A percentile compares a stretch with the other conserved stretches of the same genome.
These are phyloP conservation scores for Trichosporon sp. DNA, from an alignment of 1,284 basidiomycete genomes.

Conservation along the genomic window DNA sequence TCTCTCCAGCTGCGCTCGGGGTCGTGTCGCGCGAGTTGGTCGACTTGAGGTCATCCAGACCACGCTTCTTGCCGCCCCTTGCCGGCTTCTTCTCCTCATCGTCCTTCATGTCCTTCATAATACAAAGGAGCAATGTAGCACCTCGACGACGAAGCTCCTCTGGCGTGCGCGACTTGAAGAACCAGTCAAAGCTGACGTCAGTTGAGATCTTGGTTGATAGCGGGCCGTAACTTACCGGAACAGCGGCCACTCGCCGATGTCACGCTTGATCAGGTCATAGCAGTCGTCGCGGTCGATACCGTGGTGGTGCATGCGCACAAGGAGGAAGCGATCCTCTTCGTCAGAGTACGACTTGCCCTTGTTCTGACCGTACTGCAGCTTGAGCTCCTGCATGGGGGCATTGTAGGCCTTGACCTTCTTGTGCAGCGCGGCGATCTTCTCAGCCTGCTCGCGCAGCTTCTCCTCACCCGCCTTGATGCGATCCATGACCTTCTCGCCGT, in stretches of 20 bases:
- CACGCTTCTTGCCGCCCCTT: conserved; percentile 48
- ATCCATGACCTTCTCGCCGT: conserved; percentile 72
- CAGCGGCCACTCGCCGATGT: conserved; percentile 92
- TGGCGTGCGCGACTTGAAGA: conserved; percentile 90
- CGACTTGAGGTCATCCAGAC: conserved; percentile 48
- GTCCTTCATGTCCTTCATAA: conserved; percentile 70
- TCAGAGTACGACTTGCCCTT: conserved; percentile 95
- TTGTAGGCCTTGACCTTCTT: conserved; percentile 75
- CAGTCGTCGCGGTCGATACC: conserved; percentile 87
- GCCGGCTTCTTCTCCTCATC: conserved; percentile 54
- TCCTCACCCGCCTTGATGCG: conserved; percentile 78
- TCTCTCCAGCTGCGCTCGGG: conserved; percentile 25
- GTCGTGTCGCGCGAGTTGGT: conserved; percentile 40
- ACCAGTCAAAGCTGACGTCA: conserved; percentile 73
- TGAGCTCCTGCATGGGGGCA: conserved; percentile 90
- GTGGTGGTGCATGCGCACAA: conserved; percentile 86
- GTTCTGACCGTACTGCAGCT: conserved; percentile 87
- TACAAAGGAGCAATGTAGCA: conserved; percentile 80
- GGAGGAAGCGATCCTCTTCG: conserved; percentile 92
- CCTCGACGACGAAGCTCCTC: conserved; percentile 86
- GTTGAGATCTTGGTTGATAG: background rate
- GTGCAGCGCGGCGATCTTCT: conserved; percentile 79
- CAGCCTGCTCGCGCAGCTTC: conserved; percentile 57
- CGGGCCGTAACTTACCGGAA: conserved; percentile 57
- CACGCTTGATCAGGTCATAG: conserved; percentile 92